Evolutionary conservation across 345 rosid species (phyloP), one percentile per base, ranked within the genome.

Genomic region (Microthlaspi erraticum): DNA sequence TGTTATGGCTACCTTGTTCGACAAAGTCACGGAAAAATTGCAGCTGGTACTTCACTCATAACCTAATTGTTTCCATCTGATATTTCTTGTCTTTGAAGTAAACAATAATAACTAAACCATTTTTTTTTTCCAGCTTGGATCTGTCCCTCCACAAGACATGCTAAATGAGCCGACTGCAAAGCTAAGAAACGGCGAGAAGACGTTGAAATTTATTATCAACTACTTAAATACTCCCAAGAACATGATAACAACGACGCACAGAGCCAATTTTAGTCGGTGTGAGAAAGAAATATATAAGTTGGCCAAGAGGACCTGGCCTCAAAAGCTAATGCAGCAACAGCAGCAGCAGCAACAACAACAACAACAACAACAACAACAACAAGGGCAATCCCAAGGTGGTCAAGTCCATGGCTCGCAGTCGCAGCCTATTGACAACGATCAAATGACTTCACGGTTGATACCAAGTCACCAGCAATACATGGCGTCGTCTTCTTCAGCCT

Each of bases 371-470:
- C 29, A 26, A 26, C 29, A 78, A 55, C 85, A 72, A 68, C 85
- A 75, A 72, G 81, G 77, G 57, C 82, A 72, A 42, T 73, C 90
- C 8, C 91, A 84, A 77, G 76, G 44, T 72, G 39, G 76, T 70
- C 91, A 81, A 72, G 77, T 64, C 34, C 77, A 70, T 48, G 66
- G 8, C 10, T 17, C 41, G 2, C 66, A 48, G 49, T 37, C 41
- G 2, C 66, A 48, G 49, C 26, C 57, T n/a, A 26, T 29, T 29
- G 38, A 57, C 23, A 87, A 85, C 20, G 80, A 66, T 80, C 87
- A 83, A 71, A 65, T 80, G 80, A 84, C 70, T 8, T 78, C 87
- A 42, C 55, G 10, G 32, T 85, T 78, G 78, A 41, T 82, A 75
- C 70, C 67, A 67, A 73, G 59, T 48, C 51, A 53, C 79, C 81